phyloP scores from a whole-genome alignment of 805 yeast genomes.

The Nakazawaea wyomingensis region DNA sequence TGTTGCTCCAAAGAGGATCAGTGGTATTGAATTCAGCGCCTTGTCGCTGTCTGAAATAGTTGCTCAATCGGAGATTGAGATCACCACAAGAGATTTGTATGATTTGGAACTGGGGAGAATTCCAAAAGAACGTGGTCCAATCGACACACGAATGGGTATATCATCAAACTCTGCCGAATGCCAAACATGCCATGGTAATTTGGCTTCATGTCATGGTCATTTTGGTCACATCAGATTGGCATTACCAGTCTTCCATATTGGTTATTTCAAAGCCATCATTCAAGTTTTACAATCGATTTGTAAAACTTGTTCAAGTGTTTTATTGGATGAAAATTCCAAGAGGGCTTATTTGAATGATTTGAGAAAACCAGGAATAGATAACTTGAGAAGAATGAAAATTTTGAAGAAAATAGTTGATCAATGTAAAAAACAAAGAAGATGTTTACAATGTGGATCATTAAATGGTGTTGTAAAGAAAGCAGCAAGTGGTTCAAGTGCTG shows the following conservation, averaged over 20 bases:
- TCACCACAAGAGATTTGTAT: conserved; percentile 84
- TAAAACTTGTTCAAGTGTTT: conserved; percentile 76
- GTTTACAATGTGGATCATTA: conserved; percentile 78
- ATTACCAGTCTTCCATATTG: conserved; percentile 95
- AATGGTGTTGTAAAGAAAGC: conserved; percentile 98
- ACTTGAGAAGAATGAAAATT: conserved; percentile 85
- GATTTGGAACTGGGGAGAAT: conserved; percentile 84
- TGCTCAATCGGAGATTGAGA: conserved; percentile 92
- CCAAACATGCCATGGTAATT: conserved; percentile 82
- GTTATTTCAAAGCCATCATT: conserved; percentile 89
- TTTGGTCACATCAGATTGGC: conserved; percentile 94
- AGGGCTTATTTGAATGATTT: conserved; percentile 70
- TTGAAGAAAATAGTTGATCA: conserved; percentile 81
- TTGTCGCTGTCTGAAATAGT: conserved; percentile 87
- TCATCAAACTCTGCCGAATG: conserved; percentile 84
- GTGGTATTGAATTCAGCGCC: conserved; percentile 89
- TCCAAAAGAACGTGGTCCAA: conserved; percentile 82
- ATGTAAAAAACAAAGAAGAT: conserved; percentile 91
- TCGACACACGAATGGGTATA: conserved; percentile 92
- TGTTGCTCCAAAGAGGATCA: conserved; percentile 83
- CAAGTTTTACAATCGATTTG: conserved; percentile 87
- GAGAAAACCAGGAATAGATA: conserved; percentile 84
- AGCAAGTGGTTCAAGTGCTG: conserved; percentile 85
- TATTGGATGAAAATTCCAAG: conserved; percentile 69
- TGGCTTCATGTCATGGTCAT: conserved; percentile 97